Percentiles rank a stretch among this genome's conserved stretches.
Conservation (phyloP, 768 basidiomycete genomes). For the Dioszegia hungarica region DNA sequence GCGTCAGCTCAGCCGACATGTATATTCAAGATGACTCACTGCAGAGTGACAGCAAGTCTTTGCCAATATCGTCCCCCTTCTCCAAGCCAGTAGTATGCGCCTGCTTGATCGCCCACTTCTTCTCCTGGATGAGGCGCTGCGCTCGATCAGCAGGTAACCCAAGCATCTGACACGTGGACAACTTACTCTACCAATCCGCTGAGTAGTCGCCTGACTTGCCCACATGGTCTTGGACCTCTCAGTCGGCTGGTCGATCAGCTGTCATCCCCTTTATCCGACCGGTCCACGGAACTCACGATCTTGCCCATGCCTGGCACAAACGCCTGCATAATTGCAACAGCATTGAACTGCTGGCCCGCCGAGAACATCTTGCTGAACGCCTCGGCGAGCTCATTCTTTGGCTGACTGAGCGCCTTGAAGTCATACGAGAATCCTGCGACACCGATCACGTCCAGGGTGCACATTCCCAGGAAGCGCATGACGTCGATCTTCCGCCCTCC, state of each 20-base stretch:
- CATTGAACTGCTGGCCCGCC: conserved; percentile 18
- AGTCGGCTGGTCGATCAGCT: conserved; percentile 50
- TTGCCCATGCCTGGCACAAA: conserved; percentile 51
- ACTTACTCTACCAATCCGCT: conserved; percentile 56
- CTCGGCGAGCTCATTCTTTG: conserved; percentile 82
- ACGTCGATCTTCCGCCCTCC: conserved; percentile 55
- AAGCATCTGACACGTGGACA: conserved; percentile 51
- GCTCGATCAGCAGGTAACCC: no score
- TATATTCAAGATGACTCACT: no score
- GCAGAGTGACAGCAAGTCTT: conserved; percentile 68
- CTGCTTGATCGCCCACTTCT: conserved; percentile 60
- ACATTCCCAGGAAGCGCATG: conserved; percentile 58
- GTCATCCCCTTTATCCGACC: not conserved
- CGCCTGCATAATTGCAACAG: conserved; percentile 23
- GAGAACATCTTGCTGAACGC: conserved; percentile 52
- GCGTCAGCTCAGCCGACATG: no score
- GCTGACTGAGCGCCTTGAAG: conserved; percentile 77
- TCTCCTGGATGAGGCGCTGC: conserved; percentile 73
- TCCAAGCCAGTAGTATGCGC: conserved; percentile 38
- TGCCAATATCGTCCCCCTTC: conserved; percentile 58
- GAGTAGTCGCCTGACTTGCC: conserved; percentile 54
- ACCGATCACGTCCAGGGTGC: conserved; percentile 73
- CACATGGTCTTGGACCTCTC: conserved; percentile 53
- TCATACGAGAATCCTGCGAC: conserved; percentile 69
- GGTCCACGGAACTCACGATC: conserved; percentile 23